A percentile compares a stretch with the other conserved stretches of the same genome.
phyloP scores from a whole-genome alignment of 2,329 filamentous ascomycete genomes.

The Diaporthe destruens region DNA sequence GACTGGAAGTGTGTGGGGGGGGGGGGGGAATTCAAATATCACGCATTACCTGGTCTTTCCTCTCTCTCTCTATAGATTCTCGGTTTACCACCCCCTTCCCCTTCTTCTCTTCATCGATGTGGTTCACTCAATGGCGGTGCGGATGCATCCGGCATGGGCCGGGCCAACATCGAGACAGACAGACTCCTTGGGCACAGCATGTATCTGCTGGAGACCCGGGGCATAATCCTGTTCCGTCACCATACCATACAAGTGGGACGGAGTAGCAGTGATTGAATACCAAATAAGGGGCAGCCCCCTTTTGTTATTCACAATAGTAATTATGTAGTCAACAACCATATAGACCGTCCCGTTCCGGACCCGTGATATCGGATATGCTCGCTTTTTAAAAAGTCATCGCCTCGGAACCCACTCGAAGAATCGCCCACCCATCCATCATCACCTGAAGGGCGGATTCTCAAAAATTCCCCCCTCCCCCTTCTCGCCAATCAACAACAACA shows the following conservation, averaged over 20 bases:
- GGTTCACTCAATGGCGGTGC: not conserved
- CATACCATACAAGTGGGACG: not conserved
- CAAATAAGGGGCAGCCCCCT: not conserved
- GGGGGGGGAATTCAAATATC: too few relatives aligned
- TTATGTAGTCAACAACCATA: constrained; percentile 34
- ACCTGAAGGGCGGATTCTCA: not conserved
- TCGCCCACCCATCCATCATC: not conserved
- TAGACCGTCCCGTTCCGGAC: constrained; percentile 14
- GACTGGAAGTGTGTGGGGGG: too few relatives aligned
- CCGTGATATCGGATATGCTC: constrained; percentile 36
- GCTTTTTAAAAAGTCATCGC: constrained; percentile 29
- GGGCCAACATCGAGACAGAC: not conserved
- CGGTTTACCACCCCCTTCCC: too few relatives aligned
- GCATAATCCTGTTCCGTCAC: not conserved
- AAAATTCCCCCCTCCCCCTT: not conserved
- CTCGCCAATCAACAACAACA: not conserved
- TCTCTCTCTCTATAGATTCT: not conserved
- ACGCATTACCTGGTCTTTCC: not conserved
- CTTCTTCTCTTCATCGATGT: not conserved
- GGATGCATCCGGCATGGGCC: not conserved
- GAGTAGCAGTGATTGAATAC: not conserved
- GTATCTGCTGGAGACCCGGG: too few relatives aligned
- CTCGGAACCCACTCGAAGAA: constrained; percentile 4
- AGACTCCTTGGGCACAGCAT: not conserved
- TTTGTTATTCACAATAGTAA: constrained; percentile 28